phyloP scores from a whole-genome alignment of 805 yeast genomes.

The Debaryomyces hansenii region DNA sequence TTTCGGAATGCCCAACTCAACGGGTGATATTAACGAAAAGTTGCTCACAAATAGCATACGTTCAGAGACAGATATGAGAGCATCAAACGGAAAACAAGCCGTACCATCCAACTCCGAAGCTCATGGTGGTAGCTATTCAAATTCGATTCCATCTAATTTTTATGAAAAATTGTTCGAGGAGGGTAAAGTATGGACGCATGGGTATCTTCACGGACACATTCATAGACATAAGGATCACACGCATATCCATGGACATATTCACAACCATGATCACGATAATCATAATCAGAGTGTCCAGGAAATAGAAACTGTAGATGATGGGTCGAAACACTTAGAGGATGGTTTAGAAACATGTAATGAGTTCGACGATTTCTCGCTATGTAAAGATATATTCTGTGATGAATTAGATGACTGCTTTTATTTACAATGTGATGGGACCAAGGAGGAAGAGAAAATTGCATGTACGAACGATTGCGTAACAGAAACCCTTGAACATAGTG shows the following conservation, averaged over 20 bases:
- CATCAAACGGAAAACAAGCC: too few relatives aligned
- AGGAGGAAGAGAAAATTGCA: constrained; percentile 1
- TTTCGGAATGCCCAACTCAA: too few relatives aligned
- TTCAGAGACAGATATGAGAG: too few relatives aligned
- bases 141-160: background rate
- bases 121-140: too few relatives aligned
- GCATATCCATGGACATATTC: constrained; percentile 69
- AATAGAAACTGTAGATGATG: background rate
- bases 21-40: too few relatives aligned
- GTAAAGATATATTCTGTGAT: constrained; percentile 42
- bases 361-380: constrained; percentile 30
- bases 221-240: constrained; percentile 62
- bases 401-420: constrained; percentile 47
- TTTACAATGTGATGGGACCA: constrained; percentile 29
- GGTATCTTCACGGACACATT: constrained; percentile 67
- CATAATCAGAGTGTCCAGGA: constrained; percentile 5
- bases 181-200: constrained; percentile 33
- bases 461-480: background rate
- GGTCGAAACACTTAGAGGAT: background rate
- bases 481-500: constrained; percentile 2
- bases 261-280: constrained; percentile 42
- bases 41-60: too few relatives aligned
- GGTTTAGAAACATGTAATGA: constrained; percentile 19
- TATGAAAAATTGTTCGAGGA: constrained; percentile 2
- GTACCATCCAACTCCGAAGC: too few relatives aligned